A percentile compares a stretch with the other conserved stretches of the same genome.
Evolutionary conservation across 495 filamentous ascomycete genomes (phyloP).

Genomic region (Penicillium crystallinum): DNA sequence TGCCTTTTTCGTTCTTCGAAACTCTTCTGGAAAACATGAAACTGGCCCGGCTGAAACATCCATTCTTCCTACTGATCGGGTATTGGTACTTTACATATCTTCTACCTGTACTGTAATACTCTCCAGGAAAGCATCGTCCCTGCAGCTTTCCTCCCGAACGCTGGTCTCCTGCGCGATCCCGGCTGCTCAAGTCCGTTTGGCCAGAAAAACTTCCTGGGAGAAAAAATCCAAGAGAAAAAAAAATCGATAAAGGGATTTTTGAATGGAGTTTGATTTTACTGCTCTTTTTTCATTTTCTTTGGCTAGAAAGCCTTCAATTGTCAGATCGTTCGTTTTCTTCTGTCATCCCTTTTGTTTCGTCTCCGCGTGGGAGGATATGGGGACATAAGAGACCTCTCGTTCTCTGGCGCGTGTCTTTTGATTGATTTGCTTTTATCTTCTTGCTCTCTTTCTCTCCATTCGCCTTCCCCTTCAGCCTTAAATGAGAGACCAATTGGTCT

Average conservation of each 20-base stretch:
- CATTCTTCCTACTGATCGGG: not conserved
- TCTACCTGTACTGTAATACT: slow-evolving; percentile 6
- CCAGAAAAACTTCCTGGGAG: slow-evolving; percentile 18
- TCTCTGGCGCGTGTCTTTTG: slow-evolving; percentile 7
- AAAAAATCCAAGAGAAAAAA: slow-evolving; percentile 2
- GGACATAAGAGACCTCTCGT: slow-evolving; percentile 14
- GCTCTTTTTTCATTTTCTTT: slow-evolving; percentile 15
- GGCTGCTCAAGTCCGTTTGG: slow-evolving; percentile 35
- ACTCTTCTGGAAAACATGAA: slow-evolving; percentile 9
- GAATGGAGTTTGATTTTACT: slow-evolving; percentile 17
- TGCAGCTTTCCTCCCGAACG: slow-evolving; percentile 37
- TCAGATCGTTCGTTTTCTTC: slow-evolving; percentile 2
- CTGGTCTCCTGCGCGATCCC: slow-evolving; percentile 33
- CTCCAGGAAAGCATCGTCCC: slow-evolving; percentile 26
- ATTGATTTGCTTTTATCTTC: slow-evolving; percentile 8
- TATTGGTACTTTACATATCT: slow-evolving; percentile 2
- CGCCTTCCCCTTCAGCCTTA: slow-evolving; percentile 2
- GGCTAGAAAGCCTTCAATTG: slow-evolving; percentile 21
- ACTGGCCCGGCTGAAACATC: slow-evolving; percentile 4
- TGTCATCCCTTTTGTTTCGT: slow-evolving; percentile 12
- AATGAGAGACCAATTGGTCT: not conserved
- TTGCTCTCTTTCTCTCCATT: slow-evolving; percentile 9
- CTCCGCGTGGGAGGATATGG: slow-evolving; percentile 12
- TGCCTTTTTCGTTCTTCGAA: slow-evolving; percentile 8
- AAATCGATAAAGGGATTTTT: slow-evolving; percentile 6